These are phyloP conservation scores for Hydnomerulius pinastri DNA, from an alignment of 768 basidiomycete genomes.

Conservation along the genomic window DNA sequence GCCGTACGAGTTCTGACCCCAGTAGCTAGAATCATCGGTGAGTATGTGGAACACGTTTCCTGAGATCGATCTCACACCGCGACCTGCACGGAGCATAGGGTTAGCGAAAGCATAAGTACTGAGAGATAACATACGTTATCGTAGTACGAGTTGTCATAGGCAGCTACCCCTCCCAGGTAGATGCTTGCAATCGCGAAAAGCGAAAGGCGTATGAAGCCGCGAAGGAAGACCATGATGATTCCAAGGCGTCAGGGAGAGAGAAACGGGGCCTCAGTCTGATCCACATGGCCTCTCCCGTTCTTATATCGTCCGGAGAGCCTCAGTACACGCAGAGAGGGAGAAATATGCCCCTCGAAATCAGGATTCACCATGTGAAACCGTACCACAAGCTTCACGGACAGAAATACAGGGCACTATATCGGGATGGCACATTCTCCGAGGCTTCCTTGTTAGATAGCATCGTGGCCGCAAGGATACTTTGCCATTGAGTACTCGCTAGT, in stretches of 20 bases:
- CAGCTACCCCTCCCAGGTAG: slow-evolving; percentile 26
- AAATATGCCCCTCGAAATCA: slow-evolving; percentile 1
- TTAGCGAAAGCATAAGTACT: slow-evolving; percentile 2
- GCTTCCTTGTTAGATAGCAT: slow-evolving; percentile 6
- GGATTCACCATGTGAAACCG: slow-evolving; percentile 11
- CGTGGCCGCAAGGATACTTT: background rate
- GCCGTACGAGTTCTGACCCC: slow-evolving; percentile 78
- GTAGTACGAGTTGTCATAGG: slow-evolving; percentile 58
- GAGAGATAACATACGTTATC: slow-evolving; percentile 55
- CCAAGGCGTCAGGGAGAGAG: background rate
- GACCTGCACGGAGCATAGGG: slow-evolving; percentile 42
- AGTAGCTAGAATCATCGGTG: slow-evolving; percentile 47
- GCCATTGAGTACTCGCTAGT: slow-evolving; percentile 16
- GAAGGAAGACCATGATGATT: slow-evolving; percentile 12
- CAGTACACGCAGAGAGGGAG: background rate
- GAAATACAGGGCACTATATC: slow-evolving; percentile 14
- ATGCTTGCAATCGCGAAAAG: slow-evolving; percentile 4
- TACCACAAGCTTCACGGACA: background rate
- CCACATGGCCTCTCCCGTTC: slow-evolving; percentile 6
- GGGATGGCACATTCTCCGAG: slow-evolving; percentile 6
- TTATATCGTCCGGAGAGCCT: slow-evolving; percentile 18
- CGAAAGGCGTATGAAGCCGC: background rate
- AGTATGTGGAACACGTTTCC: background rate
- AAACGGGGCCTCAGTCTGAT: background rate
- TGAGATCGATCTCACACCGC: slow-evolving; percentile 46